Evolutionary conservation across 2,329 filamentous ascomycete species (phyloP).

Genomic region (Xylariaceae sp.): DNA sequence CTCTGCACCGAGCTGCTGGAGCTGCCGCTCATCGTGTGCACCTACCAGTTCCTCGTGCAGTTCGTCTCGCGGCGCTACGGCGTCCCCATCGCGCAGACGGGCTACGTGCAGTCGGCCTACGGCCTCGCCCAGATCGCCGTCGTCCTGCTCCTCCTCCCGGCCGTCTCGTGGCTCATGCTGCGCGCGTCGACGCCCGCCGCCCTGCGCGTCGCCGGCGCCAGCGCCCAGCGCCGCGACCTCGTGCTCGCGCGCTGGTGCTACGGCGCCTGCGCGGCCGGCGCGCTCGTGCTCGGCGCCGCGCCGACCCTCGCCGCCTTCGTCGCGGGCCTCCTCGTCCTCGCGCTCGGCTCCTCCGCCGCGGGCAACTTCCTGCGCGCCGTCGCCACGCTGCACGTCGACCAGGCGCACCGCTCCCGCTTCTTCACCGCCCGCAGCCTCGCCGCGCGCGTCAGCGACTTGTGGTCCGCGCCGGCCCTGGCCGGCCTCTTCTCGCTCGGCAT

Average conservation of each 20-base stretch:
- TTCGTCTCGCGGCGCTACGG: constrained; percentile 24
- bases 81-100: constrained; percentile 23
- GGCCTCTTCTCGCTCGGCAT: constrained; percentile 23
- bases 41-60: constrained; percentile 22
- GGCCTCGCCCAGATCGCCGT: constrained; percentile 19
- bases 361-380: constrained; percentile 21
- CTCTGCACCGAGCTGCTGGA: constrained; percentile 15
- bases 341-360: constrained; percentile 19
- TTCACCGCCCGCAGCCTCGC: constrained; percentile 20
- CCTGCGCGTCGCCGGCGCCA: constrained; percentile 16
- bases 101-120: constrained; percentile 23
- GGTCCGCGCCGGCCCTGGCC: constrained; percentile 20
- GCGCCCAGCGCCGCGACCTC: constrained; percentile 19
- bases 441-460: constrained; percentile 17
- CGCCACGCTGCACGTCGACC: constrained; percentile 18
- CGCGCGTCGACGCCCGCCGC: constrained; percentile 12
- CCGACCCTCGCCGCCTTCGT: constrained; percentile 19
- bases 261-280: constrained; percentile 12
- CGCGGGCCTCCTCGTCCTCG: constrained; percentile 21
- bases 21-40: constrained; percentile 15
- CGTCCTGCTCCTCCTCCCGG: constrained; percentile 20
- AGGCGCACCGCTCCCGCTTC: constrained; percentile 21
- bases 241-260: constrained; percentile 19
- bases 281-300: constrained; percentile 19
- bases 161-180: constrained; percentile 14